phyloP scores from a whole-genome alignment of 2,329 filamentous ascomycete species.

The Monosporascus sp. region DNA sequence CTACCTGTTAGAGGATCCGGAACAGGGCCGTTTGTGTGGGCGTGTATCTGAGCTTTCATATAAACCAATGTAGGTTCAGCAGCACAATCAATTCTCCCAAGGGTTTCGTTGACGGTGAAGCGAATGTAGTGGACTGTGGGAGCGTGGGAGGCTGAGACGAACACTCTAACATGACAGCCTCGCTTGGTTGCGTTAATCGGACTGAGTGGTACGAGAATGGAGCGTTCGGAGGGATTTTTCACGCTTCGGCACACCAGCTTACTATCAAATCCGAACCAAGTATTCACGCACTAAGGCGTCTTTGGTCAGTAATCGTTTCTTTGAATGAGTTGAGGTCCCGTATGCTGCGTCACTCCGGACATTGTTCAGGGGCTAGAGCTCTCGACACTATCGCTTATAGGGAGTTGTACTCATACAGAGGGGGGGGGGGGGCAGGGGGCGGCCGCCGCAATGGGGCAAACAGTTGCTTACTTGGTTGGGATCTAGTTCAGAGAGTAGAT shows the following conservation, averaged over 20 bases:
- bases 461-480: constrained; percentile 35
- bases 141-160: constrained; percentile 24
- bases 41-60: constrained; percentile 54
- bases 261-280: constrained; percentile 49
- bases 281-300: constrained; percentile 1
- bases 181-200: constrained; percentile 18
- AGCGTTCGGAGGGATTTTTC: constrained; percentile 34
- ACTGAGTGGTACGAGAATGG: constrained; percentile 50
- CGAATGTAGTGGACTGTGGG: constrained; percentile 33
- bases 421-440: no score
- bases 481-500: constrained; percentile 49
- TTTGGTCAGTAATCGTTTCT: background rate
- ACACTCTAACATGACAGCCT: constrained; percentile 38
- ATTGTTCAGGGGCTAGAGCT: no score
- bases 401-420: background rate
- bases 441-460: no score
- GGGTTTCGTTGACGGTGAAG: constrained; percentile 47
- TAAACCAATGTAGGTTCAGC: constrained; percentile 50
- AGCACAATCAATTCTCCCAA: constrained; percentile 52
- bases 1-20: constrained; percentile 52
- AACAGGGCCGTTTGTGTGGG: constrained; percentile 51
- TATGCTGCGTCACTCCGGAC: no score
- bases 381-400: no score
- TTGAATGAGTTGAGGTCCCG: background rate
- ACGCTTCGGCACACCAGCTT: constrained; percentile 51